Evolutionary conservation across 2,329 filamentous ascomycete species (phyloP), one percentile per base, ranked within the genome.

Genomic region (Paecilomyces variotii): DNA sequence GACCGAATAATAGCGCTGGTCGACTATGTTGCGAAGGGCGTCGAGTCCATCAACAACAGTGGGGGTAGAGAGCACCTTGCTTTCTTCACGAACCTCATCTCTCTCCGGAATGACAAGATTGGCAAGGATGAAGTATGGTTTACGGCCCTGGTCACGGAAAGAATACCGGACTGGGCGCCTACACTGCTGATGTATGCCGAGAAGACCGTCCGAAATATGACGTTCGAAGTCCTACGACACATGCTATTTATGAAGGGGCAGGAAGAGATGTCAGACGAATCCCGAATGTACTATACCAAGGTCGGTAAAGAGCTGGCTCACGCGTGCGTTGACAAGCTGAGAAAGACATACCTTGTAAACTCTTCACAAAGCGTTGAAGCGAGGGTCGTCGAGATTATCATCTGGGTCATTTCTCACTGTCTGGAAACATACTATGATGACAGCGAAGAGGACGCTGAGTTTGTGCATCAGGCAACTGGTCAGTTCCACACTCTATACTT

Each of bases 11-110:
- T 71, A 26, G 65, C 67, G 26, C 61, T 80, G 45, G 71, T 78
- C 50, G 71, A 74, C 52, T 74, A 73, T 51, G 71, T 75, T 55
- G 73, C 79, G 34, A 74, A 76, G 55, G 78, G 79, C 25, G 72
- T 81, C 14, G 75, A 78, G 4, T 77, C 78, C 4, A 80, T 82
- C 58, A 77, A 77, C 39, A 71, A 74, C 27, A 76, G 75, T 56
- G 80, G 78, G 34, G 79, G 78, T 26, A 67, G 69, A 56, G 79
- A 81, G 59, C 80, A 82, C 64, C 68, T 81, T 12, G 70, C 72
- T 2, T 82, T 82, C 63, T 77, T 89, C 65, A 77, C 76, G 39
- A 75, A 74, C 54, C 71, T 87, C n/a, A 75, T 82, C 51, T 78
- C 65, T n/a, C 57, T 71, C 25, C 67, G 68, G 26, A 79, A 79